Conservation (phyloP, 176 grass and related monocot genomes). For the Carex kokanica region DNA sequence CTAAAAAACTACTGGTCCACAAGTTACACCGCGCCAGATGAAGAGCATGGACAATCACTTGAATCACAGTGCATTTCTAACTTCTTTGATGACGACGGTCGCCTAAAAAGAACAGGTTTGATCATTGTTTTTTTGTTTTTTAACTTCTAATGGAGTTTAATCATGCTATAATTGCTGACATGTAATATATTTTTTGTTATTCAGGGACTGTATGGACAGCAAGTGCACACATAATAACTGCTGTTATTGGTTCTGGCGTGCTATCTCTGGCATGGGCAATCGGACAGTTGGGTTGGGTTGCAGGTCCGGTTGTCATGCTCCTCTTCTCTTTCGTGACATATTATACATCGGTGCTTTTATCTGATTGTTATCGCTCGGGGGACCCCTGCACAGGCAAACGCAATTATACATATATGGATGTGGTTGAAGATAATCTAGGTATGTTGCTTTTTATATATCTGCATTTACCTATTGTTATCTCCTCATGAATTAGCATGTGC, state of each 20-base stretch:
- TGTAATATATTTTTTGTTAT: neutral
- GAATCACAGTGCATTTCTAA: constrained; percentile 28
- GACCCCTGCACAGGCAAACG: constrained; percentile 60
- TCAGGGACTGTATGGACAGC: constrained; percentile 85
- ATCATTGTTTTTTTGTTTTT: neutral
- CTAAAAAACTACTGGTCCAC: constrained; percentile 31
- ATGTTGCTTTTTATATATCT: neutral
- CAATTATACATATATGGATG: constrained; percentile 96
- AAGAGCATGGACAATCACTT: constrained; percentile 41
- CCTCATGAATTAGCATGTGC: neutral
- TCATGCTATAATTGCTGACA: neutral
- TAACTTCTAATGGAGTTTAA: neutral
- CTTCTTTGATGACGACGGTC: constrained; percentile 78
- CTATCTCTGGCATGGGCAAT: constrained; percentile 84
- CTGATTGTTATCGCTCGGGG: constrained; percentile 76
- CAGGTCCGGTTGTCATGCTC: constrained; percentile 63
- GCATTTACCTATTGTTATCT: neutral
- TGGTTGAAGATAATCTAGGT: constrained; percentile 70
- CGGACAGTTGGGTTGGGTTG: constrained; percentile 77
- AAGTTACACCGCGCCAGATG: constrained; percentile 31
- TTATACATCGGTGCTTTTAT: constrained; percentile 70
- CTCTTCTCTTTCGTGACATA: constrained; percentile 81
- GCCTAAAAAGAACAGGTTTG: constrained; percentile 66
- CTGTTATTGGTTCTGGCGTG: constrained; percentile 86
- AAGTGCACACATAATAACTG: constrained; percentile 88